Percentiles rank a stretch among this genome's conserved stretches.
Evolutionary conservation across 208 protist genomes (phyloP).

Genomic region (Leishmania tarentolae): DNA sequence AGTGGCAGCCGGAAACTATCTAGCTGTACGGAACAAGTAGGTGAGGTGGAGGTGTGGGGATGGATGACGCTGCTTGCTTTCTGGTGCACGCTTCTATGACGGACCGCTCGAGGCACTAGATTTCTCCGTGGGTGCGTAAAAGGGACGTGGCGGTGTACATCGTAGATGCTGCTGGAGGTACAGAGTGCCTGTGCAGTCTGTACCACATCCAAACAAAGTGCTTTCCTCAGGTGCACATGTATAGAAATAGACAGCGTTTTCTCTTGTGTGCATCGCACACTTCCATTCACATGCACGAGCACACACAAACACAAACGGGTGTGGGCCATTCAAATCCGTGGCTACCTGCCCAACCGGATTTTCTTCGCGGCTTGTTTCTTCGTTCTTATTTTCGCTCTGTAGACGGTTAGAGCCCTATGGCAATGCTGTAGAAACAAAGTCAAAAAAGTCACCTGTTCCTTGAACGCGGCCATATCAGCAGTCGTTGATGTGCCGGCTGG

Average conservation of each 20-base stretch:
- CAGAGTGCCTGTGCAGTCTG: neutral
- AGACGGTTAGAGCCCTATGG: neutral
- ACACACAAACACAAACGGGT: too few relatives aligned
- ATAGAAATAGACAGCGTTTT: neutral
- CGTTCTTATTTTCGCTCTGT: neutral
- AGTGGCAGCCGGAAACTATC: slow-evolving; percentile 21
- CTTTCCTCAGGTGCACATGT: neutral
- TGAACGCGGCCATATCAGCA: neutral
- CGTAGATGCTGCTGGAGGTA: neutral
- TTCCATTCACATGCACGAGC: neutral
- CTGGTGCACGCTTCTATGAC: neutral
- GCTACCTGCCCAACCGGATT: neutral
- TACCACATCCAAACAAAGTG: neutral
- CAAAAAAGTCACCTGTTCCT: neutral
- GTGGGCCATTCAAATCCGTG: neutral
- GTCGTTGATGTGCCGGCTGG: neutral
- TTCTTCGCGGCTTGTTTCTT: neutral
- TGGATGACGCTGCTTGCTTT: slow-evolving; percentile 1
- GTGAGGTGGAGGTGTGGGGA: neutral
- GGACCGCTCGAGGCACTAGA: neutral
- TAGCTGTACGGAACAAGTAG: slow-evolving; percentile 5
- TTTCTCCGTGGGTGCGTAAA: neutral
- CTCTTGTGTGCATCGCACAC: neutral
- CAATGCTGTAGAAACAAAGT: neutral
- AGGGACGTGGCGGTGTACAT: neutral